phyloP scores from a whole-genome alignment of 2,329 filamentous ascomycete genomes.

The Fusarium sp. region DNA sequence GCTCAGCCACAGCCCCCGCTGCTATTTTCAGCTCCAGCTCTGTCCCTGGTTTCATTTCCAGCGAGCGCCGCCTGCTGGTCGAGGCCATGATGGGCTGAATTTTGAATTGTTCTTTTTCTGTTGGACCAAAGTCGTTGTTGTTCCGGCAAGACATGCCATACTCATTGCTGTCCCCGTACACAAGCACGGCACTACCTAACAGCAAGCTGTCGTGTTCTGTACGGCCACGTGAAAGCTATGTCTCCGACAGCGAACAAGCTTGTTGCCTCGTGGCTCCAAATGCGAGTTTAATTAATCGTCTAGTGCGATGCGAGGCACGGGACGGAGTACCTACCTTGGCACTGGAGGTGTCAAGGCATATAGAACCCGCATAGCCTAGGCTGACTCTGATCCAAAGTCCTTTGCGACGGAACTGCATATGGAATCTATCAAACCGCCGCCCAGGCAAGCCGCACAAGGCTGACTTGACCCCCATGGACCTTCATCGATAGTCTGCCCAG shows the following conservation, averaged over 20 bases:
- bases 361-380: not conserved
- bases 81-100: not conserved
- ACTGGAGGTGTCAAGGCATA: not conserved
- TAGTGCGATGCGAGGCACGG: not conserved
- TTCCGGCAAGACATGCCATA: not conserved
- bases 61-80: not conserved
- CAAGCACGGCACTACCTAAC: not conserved
- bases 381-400: not conserved
- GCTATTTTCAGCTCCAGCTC: constrained; percentile 38
- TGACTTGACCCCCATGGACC: not conserved
- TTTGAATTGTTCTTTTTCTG: not conserved
- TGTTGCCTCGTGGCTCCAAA: not conserved
- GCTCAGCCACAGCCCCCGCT: constrained; percentile 39
- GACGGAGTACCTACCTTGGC: not conserved
- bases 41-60: constrained; percentile 1
- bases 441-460: constrained; percentile 1
- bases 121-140: not conserved
- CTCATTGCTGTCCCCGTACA: not conserved
- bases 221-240: not conserved
- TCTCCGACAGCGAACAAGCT: not conserved
- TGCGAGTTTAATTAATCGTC: not conserved
- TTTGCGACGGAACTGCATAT: not conserved
- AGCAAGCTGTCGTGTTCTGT: not conserved
- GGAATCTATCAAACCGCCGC: not conserved
- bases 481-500: not conserved